Evolutionary conservation across 2,329 filamentous ascomycete genomes (phyloP), one percentile per base, ranked within the genome.

Genomic region (Phyllosticta citriasiana): DNA sequence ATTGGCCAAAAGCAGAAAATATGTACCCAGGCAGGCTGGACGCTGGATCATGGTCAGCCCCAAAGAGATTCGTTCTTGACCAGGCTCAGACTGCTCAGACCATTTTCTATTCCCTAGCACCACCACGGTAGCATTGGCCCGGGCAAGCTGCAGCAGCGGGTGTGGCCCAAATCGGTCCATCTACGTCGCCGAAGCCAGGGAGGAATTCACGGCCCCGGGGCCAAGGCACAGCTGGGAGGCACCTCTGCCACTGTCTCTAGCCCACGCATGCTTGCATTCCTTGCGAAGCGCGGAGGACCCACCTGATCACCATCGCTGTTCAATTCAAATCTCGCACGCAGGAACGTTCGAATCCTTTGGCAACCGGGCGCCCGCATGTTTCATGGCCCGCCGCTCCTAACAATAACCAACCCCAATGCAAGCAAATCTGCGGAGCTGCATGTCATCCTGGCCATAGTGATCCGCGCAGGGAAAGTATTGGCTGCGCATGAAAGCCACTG

Each of bases 41-140:
- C 66, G 68, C 69, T 72, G 69, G 68, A 71, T 73, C 72, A 72
- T 70, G 75, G 73, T 77, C 75, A 77, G 76, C 75, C 76, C 76
- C 74, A 69, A 59, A 68, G 71, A 68, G 72, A 65, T 62, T 35
- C 63, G 70, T 73, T 73, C 75, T 76, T 72, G 71, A 67, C 67
- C 67, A 68, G 72, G 73, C 74, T 77, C 73, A 77, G 74, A 70
- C 75, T 73, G 73, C 74, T 77, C 73, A 77, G 74, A 70, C 75
- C 73, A 74, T 71, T 70, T 35, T 71, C 66, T 71, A 68, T 72
- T 70, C 67, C 72, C 71, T 72, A 74, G 72, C 72, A 74, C 72
- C 60, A 62, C 60, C 70, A 74, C 70, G 71, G 73, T 77, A 73
- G 73, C 72, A 76, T 75, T 76, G 74, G 74, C 33, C 33, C 33